These are phyloP conservation scores for Acacia confusa DNA, from an alignment of 306 rosid species.

Conservation along the genomic window DNA sequence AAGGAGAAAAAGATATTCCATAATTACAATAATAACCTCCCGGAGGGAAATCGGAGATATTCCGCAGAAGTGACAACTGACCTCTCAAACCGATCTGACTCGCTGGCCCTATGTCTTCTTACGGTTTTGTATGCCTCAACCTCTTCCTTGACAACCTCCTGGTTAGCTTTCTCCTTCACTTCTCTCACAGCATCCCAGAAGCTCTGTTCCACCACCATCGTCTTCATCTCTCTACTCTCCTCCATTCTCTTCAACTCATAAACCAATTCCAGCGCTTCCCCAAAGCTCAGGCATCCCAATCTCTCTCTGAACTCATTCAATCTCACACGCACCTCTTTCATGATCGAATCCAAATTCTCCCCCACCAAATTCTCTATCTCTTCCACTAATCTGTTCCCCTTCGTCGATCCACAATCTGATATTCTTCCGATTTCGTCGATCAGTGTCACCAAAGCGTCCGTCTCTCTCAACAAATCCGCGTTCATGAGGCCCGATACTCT, in stretches of 20 bases:
- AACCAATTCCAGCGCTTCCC: constrained; percentile 68
- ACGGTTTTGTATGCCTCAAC: constrained; percentile 15
- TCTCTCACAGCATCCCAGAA: constrained; percentile 58
- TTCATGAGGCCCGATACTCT: constrained; percentile 44
- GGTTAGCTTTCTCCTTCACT: constrained; percentile 40
- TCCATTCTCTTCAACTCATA: constrained; percentile 63
- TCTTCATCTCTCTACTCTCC: constrained; percentile 45
- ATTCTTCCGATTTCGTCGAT: constrained; percentile 47
- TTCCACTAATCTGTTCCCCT: constrained; percentile 46
- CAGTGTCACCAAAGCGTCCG: constrained; percentile 49
- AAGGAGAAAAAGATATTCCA: background rate
- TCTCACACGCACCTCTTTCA: constrained; percentile 38
- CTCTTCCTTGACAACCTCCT: constrained; percentile 29
- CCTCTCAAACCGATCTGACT: constrained; percentile 57
- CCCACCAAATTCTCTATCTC: constrained; percentile 49
- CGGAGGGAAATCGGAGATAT: constrained; percentile 50
- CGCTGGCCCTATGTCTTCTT: constrained; percentile 24
- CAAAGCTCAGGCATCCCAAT: constrained; percentile 52
- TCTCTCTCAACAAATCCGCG: constrained; percentile 49
- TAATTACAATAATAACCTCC: constrained; percentile 31
- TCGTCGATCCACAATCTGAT: constrained; percentile 36
- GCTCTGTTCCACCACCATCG: constrained; percentile 1
- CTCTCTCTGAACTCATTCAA: constrained; percentile 61
- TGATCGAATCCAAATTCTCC: constrained; percentile 43
- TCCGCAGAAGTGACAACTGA: constrained; percentile 32